Percentiles rank a stretch among this genome's conserved stretches.
These are phyloP conservation scores for Malus hybrid DNA, from an alignment of 331 rosid species.

Conservation along the genomic window DNA sequence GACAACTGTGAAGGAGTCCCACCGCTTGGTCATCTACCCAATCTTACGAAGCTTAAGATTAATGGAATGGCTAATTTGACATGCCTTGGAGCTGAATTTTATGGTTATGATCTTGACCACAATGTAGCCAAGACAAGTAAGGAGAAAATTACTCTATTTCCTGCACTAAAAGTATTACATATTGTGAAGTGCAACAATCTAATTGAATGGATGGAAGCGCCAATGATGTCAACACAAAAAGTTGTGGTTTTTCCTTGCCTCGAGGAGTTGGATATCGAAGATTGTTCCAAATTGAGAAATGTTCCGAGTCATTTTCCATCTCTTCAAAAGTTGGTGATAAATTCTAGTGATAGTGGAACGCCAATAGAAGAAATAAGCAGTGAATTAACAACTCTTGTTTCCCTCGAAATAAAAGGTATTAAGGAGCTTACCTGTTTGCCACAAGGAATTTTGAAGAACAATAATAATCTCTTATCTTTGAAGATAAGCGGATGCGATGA, in stretches of 20 bases:
- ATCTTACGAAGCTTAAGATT: too few relatives aligned
- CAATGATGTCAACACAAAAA: too few relatives aligned
- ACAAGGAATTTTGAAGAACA: neutral
- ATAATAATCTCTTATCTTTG: neutral
- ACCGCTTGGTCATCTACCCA: too few relatives aligned
- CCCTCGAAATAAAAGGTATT: fast-evolving
- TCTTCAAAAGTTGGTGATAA: neutral
- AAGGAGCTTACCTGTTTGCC: neutral
- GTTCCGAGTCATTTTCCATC: neutral
- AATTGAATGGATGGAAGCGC: too few relatives aligned
- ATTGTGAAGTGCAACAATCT: too few relatives aligned
- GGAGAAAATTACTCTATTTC: too few relatives aligned
- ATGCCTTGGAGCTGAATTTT: too few relatives aligned
- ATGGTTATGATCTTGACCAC: too few relatives aligned
- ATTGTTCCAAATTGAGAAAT: neutral
- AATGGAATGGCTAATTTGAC: too few relatives aligned
- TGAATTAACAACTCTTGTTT: neutral
- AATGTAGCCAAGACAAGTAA: too few relatives aligned
- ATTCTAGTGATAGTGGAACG: fast-evolving
- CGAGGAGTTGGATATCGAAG: fast-evolving
- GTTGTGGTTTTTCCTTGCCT: neutral
- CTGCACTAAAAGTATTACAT: too few relatives aligned
- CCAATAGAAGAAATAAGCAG: neutral
- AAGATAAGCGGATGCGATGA: fast-evolving
- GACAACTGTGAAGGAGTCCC: too few relatives aligned